phyloP scores from a whole-genome alignment of 1,284 basidiomycete genomes.

The Ustilago cynodontis region DNA sequence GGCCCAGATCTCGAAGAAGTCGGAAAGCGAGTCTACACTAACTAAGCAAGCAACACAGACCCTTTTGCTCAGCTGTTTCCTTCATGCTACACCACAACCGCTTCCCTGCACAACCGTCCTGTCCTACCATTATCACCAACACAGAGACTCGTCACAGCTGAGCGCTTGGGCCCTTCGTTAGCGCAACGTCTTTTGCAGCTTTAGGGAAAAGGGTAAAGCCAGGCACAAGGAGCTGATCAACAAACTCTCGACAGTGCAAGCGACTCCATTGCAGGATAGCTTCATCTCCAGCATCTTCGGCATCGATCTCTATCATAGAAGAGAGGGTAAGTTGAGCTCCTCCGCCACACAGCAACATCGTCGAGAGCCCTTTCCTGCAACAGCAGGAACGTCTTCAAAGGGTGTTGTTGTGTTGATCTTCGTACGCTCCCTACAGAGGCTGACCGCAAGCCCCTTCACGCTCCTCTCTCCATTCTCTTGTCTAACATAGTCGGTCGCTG shows the following conservation, averaged over 20 bases:
- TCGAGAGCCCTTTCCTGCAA: not conserved
- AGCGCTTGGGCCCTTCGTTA: not conserved
- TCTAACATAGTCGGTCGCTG: not conserved
- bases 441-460: not conserved
- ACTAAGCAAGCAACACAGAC: not conserved
- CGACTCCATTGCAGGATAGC: not conserved
- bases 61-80: constrained; percentile 6
- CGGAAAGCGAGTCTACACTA: not conserved
- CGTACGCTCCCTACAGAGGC: not conserved
- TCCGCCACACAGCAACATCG: not conserved
- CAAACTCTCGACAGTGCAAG: not conserved
- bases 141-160: not conserved
- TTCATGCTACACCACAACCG: not conserved
- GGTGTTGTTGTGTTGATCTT: not conserved
- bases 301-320: not conserved
- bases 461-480: not conserved
- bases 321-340: constrained; percentile 1
- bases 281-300: not conserved
- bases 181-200: not conserved
- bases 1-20: constrained; percentile 32
- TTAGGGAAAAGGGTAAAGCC: not conserved
- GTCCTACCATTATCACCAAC: constrained; percentile 23
- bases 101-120: constrained; percentile 4
- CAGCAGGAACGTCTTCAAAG: not conserved
- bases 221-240: not conserved